A percentile compares a stretch with the other conserved stretches of the same genome.
Evolutionary conservation across 306 rosid species (phyloP).

Genomic region (Lathyrus sativus): DNA sequence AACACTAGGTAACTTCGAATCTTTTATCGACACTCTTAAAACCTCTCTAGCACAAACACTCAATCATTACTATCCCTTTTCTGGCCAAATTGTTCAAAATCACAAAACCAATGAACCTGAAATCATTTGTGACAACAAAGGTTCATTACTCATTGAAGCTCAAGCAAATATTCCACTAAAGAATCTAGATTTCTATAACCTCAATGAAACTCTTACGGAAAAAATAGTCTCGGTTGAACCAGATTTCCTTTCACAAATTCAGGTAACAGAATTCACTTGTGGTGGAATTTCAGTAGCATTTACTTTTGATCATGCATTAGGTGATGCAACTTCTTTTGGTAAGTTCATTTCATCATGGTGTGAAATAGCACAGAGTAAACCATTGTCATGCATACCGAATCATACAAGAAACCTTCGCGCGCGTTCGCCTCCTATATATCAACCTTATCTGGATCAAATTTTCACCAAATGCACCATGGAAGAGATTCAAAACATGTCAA

Average conservation of each 20-base stretch:
- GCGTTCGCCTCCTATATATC: conserved; percentile 64
- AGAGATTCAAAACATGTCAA: conserved; percentile 70
- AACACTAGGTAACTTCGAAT: conserved; percentile 17
- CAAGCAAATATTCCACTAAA: conserved; percentile 48
- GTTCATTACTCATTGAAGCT: conserved; percentile 68
- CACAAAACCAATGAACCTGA: conserved; percentile 65
- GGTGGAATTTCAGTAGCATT: conserved; percentile 74
- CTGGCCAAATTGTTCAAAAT: conserved; percentile 66
- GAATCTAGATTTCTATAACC: conserved; percentile 58
- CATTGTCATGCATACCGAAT: conserved; percentile 55
- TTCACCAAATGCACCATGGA: conserved; percentile 70
- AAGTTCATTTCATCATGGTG: conserved; percentile 73
- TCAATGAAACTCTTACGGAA: conserved; percentile 52
- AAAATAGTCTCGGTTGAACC: conserved; percentile 59
- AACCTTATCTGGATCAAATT: conserved; percentile 63
- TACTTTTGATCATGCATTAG: conserved; percentile 88
- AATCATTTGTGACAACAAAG: conserved; percentile 72
- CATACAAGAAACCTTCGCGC: conserved; percentile 60
- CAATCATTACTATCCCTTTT: conserved; percentile 62
- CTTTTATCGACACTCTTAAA: conserved; percentile 50
- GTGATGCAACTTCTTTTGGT: conserved; percentile 82
- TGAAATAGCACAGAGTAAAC: conserved; percentile 57
- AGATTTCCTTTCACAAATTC: conserved; percentile 61
- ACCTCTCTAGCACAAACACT: conserved; percentile 53
- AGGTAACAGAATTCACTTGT: conserved; percentile 66